Percentiles rank a stretch among this genome's conserved stretches.
These are phyloP conservation scores for Fusarium sacchari DNA, from an alignment of 2,329 filamentous ascomycete genomes.

Conservation along the genomic window DNA sequence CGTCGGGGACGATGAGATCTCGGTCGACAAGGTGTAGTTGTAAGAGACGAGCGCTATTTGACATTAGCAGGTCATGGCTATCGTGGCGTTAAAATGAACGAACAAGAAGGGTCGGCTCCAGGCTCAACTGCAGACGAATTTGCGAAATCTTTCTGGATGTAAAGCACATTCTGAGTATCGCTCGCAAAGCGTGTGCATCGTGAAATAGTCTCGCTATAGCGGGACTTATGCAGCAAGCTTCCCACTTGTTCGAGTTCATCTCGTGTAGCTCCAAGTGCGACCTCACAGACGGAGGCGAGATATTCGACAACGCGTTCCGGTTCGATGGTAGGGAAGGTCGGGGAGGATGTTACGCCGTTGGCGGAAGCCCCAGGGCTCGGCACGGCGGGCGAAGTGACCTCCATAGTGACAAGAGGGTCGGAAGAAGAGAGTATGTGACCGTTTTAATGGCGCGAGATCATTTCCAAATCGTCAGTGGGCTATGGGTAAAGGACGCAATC, in stretches of 20 bases:
- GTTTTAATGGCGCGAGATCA: conserved; percentile 42
- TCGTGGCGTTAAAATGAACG: conserved; percentile 30
- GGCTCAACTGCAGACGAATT: conserved; percentile 63
- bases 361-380: conserved; percentile 52
- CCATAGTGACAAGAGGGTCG: conserved; percentile 55
- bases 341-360: conserved; percentile 57
- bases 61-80: conserved; percentile 15
- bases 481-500: conserved; percentile 17
- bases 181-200: conserved; percentile 89
- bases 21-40: conserved; percentile 81
- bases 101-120: conserved; percentile 58
- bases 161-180: conserved; percentile 87
- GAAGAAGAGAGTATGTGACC: conserved; percentile 23
- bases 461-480: conserved; percentile 42
- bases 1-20: conserved; percentile 81
- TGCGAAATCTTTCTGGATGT: conserved; percentile 85
- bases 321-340: conserved; percentile 69
- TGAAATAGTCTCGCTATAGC: conserved; percentile 81
- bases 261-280: conserved; percentile 78
- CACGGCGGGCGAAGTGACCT: conserved; percentile 60
- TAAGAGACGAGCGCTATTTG: conserved; percentile 63
- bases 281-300: conserved; percentile 74
- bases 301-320: conserved; percentile 77
- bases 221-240: conserved; percentile 80
- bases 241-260: conserved; percentile 82